Evolutionary conservation across 176 grass and related monocot species (phyloP), one percentile per base, ranked within the genome.

Genomic region (Oropetium thomaeum): DNA sequence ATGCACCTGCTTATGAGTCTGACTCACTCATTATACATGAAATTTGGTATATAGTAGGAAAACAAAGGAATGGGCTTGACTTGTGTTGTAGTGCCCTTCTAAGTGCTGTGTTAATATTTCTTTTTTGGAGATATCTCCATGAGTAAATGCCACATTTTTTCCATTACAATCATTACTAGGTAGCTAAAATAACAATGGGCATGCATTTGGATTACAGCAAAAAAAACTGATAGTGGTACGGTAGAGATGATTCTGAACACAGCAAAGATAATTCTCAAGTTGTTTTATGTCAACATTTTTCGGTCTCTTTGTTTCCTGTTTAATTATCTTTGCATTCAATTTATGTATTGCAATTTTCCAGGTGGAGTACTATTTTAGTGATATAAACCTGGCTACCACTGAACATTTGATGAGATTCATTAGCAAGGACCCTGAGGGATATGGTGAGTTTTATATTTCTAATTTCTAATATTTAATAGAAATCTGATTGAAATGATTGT

Each of bases 361-460:
- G 93, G 93, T 97, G 79, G 93, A 97, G 51, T 97, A 93, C 69
- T 97, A 97, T 90, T 97, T 93, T 70, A 97, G 93, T 82, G 90
- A 97, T 68, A 79, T 85, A 83, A 97, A 97, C 77, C 77, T 97
- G 47, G 90, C 90, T 49, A 97, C 93, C 22, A 97, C 90, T 69
- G 93, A 97, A 85, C 93, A 97, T 74, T 83, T 97, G 80, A 90
- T 97, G 84, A 92, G 93, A 75, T 93, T 97, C 87, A 90, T 97
- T 84, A 84, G 70, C 51, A 97, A 93, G 81, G 93, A 97, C 81
- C 76, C 87, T 32, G 90, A 87, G 58, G 93, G 93, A 88, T 97
- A 79, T 82, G 93, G 93, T 97, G 87, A 93, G 86, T 88, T 78
- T 14, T 80, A 28, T 76, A 74, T 71, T 72, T 78, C 15, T 57